Conservation (phyloP, 192 early-diverging fungal genomes). For the Linnemannia exigua region DNA sequence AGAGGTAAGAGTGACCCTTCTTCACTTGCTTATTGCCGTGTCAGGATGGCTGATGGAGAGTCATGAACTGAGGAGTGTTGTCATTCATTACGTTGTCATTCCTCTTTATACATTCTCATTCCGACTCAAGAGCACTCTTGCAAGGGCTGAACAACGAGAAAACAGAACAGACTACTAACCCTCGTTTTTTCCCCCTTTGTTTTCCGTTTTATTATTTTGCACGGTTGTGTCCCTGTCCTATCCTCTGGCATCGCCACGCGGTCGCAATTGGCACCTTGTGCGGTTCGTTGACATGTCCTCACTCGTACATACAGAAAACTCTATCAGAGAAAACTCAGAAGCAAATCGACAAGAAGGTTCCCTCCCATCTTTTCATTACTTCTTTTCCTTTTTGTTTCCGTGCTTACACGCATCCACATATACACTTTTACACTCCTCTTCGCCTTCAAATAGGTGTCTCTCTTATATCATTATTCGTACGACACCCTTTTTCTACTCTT, state of each 20-base stretch:
- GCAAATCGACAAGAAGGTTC: constrained; percentile 5
- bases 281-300: background rate
- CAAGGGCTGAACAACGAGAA: background rate
- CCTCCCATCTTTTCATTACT: background rate
- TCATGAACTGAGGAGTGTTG: background rate
- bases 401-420: background rate
- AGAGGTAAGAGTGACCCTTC: background rate
- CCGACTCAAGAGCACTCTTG: background rate
- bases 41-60: too few relatives aligned
- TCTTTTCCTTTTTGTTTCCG: background rate
- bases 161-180: background rate
- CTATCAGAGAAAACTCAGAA: background rate
- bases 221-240: background rate
- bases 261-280: background rate
- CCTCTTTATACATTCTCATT: background rate
- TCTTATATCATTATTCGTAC: background rate
- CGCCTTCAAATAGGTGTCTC: background rate
- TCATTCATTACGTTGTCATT: background rate
- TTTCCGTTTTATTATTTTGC: background rate
- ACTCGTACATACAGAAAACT: background rate
- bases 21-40: background rate
- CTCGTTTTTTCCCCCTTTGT: background rate
- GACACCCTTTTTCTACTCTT: background rate
- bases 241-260: background rate
- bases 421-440: background rate